Conservation (phyloP, 495 filamentous ascomycete species). For the Aspergillus affinis region DNA sequence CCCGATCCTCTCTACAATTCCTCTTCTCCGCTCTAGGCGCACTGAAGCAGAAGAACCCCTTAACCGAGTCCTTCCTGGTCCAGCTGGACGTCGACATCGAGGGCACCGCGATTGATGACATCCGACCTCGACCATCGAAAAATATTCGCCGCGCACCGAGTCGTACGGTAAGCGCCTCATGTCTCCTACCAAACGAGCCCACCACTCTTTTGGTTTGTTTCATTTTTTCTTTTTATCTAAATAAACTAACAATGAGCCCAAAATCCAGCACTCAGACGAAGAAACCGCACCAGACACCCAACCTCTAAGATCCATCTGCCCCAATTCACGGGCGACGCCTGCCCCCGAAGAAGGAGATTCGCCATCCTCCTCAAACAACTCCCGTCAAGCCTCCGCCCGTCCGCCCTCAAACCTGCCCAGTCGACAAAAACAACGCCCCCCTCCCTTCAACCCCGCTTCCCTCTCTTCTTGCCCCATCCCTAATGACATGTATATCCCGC, state of each 20-base stretch:
- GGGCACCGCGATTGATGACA: constrained; percentile 46
- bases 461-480: not conserved
- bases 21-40: constrained; percentile 85
- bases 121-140: constrained; percentile 6
- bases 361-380: not conserved
- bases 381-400: constrained; percentile 1
- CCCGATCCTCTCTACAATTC: constrained; percentile 82
- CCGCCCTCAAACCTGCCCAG: not conserved
- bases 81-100: constrained; percentile 92
- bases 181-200: not conserved
- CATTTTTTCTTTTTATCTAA: not conserved
- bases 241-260: not conserved
- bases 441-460: not conserved
- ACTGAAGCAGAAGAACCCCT: constrained; percentile 81
- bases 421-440: constrained; percentile 3
- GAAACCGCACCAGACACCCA: not conserved
- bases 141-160: not conserved
- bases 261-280: not conserved
- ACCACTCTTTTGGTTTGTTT: too few relatives aligned
- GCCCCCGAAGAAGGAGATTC: not conserved
- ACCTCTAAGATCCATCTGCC: not conserved
- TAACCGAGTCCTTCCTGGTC: constrained; percentile 93
- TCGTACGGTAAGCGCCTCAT: not conserved
- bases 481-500: not conserved
- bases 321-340: not conserved